Evolutionary conservation across 176 grass and related monocot species (phyloP).

Genomic region (Hsuehochloa calcarea): DNA sequence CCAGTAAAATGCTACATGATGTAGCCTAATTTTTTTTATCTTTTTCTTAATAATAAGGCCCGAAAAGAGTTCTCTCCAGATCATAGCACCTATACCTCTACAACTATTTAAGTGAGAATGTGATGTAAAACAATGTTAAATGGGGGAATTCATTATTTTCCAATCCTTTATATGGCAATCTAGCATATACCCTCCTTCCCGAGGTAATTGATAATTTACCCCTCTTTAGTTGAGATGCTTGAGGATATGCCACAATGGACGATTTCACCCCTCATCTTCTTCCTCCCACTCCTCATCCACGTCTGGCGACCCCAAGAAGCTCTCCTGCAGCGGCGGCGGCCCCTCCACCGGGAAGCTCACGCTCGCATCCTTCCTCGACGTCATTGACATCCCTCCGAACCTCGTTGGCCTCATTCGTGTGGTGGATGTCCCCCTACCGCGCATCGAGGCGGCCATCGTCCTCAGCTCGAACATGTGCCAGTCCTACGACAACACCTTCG

Average conservation of each 20-base stretch:
- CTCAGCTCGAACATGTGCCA: constrained; percentile 33
- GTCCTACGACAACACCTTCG: constrained; percentile 48
- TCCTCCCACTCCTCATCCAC: too few species aligned
- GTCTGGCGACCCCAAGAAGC: too few species aligned
- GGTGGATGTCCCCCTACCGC: constrained; percentile 33
- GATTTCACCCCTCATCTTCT: too few species aligned
- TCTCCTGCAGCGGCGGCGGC: too few species aligned
- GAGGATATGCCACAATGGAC: too few species aligned
- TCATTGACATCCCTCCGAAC: constrained; percentile 26
- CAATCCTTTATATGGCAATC: too few species aligned
- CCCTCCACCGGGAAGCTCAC: too few species aligned
- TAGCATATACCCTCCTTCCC: too few species aligned
- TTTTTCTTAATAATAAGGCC: background rate
- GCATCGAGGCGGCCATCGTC: constrained; percentile 43
- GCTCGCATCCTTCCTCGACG: too few species aligned
- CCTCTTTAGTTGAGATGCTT: too few species aligned
- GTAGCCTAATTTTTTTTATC: background rate
- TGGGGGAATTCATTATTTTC: too few species aligned
- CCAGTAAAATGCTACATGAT: background rate
- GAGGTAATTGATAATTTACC: too few species aligned
- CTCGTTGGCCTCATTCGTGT: constrained; percentile 38
- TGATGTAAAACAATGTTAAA: background rate
- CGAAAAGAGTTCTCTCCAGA: background rate
- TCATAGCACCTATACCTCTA: background rate
- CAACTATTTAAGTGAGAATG: background rate